Evolutionary conservation across 495 filamentous ascomycete species (phyloP).

Genomic region (Penicillium dipodomyicola): DNA sequence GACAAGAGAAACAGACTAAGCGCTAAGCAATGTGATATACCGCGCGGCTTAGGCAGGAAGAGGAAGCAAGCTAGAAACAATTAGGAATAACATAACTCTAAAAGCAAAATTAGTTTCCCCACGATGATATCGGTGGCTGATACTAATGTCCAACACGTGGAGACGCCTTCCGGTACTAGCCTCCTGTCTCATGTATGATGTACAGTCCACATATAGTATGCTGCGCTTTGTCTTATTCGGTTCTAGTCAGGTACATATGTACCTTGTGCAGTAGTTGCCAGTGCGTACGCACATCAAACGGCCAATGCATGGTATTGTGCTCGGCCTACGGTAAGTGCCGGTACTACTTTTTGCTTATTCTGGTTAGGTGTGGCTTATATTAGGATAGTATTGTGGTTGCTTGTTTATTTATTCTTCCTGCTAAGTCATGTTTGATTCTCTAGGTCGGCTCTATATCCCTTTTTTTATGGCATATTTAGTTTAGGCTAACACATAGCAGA

Average conservation of each 20-base stretch:
- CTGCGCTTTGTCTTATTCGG: not conserved
- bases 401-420: not conserved
- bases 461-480: not conserved
- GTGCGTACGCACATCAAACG: not conserved
- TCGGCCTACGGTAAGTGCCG: not conserved
- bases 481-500: not conserved
- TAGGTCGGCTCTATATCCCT: not conserved
- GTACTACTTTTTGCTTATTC: conserved; percentile 1
- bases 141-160: conserved; percentile 8
- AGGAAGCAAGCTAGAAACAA: conserved; percentile 3
- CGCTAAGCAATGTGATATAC: conserved; percentile 3
- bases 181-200: not conserved
- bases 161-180: conserved; percentile 1
- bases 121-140: conserved; percentile 12
- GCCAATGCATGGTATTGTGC: not conserved
- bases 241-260: conserved; percentile 7
- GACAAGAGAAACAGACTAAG: not conserved
- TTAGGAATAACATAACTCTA: conserved; percentile 10
- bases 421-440: not conserved
- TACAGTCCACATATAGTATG: not conserved
- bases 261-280: conserved; percentile 1
- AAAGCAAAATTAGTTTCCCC: conserved; percentile 3
- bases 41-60: not conserved
- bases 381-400: not conserved
- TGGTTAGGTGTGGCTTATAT: not conserved